These are phyloP conservation scores for Kentomonas sorsogonicus DNA, from an alignment of 208 protist species.

Conservation along the genomic window DNA sequence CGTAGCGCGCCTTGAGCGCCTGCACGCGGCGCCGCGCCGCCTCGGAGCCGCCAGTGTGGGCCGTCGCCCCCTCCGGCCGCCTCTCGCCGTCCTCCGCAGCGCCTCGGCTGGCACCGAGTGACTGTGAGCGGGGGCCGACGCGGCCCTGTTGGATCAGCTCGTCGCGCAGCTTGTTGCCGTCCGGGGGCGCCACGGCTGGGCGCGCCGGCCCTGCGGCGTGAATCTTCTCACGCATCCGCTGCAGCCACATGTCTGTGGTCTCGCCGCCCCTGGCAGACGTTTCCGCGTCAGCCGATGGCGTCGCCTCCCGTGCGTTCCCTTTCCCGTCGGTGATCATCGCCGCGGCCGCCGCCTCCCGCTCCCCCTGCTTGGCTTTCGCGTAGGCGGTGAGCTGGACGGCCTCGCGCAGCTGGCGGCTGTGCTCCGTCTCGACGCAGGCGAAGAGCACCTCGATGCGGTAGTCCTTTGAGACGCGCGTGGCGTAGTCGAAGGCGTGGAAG, in stretches of 20 bases:
- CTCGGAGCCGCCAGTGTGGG: slow-evolving; percentile 1
- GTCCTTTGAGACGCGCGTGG: slow-evolving; percentile 82
- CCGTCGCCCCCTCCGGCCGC: no score
- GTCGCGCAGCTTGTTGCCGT: slow-evolving; percentile 61
- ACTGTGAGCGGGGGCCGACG: slow-evolving; percentile 31
- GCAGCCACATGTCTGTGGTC: slow-evolving; percentile 48
- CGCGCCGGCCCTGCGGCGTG: slow-evolving; percentile 16
- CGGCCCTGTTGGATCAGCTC: slow-evolving; percentile 37
- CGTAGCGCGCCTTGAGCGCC: slow-evolving; percentile 74
- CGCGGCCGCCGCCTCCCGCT: slow-evolving; percentile 3
- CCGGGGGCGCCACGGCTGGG: slow-evolving; percentile 13
- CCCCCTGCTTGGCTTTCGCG: slow-evolving; percentile 19
- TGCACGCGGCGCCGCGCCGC: slow-evolving; percentile 44
- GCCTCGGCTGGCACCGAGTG: slow-evolving; percentile 5
- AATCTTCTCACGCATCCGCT: slow-evolving; percentile 31
- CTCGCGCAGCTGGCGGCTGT: slow-evolving; percentile 51
- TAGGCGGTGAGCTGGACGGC: slow-evolving; percentile 80
- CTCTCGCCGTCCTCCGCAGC: neutral
- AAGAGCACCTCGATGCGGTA: slow-evolving; percentile 90
- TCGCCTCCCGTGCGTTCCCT: no score
- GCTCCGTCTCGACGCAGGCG: slow-evolving; percentile 72
- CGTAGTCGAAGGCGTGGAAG: slow-evolving; percentile 86
- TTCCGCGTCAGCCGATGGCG: neutral
- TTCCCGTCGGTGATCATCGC: neutral
- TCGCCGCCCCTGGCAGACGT: neutral